Evolutionary conservation across 176 grass and related monocot genomes (phyloP), one percentile per base, ranked within the genome.

Genomic region (Phoenix dactylifera): DNA sequence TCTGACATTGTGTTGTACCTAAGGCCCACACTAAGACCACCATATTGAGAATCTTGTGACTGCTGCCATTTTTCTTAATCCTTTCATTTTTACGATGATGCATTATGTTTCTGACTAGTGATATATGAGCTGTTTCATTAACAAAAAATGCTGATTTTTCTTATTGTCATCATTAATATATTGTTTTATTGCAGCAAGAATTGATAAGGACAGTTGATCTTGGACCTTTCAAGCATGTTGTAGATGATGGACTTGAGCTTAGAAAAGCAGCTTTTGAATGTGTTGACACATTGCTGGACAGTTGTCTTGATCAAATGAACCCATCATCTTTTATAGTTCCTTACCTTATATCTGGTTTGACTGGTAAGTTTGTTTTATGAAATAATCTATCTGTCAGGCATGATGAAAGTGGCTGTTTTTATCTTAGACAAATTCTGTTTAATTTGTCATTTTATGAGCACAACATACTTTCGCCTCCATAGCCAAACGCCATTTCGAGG

Each of bases 191-290:
- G 52, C 89, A 95, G 85, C 64, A 85, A 95, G 85, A 95, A 65
- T 65, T 95, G 69, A 74, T 95, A 66, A 85, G 89, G 51, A 95
- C 85, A 52, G 89, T 95, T 57, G 89, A 95, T 80, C 78, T 95
- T 58, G 89, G 89, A 30, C 85, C 89, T 70, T 95, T 95, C 72
- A 95, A 95, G 68, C 89, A 95, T 61, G 80, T 95, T 70, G 89
- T 95, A 29, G 89, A 88, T 49, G 89, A 95, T 53, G 89, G 89
- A 26, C 81, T 95, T 78, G 84, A 95, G 71, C 80, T 95, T 49
- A 82, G 89, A 68, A 95, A 95, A 88, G 81, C 89, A 58, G 89
- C 84, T 52, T 95, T 95, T 79, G 89, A 95, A 65, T 95, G 89
- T 74, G 89, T 95, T 1, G 89, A 95, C 64, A 95, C 85, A 4